phyloP scores from a whole-genome alignment of 768 basidiomycete species.

The Fomitopsis serialis region DNA sequence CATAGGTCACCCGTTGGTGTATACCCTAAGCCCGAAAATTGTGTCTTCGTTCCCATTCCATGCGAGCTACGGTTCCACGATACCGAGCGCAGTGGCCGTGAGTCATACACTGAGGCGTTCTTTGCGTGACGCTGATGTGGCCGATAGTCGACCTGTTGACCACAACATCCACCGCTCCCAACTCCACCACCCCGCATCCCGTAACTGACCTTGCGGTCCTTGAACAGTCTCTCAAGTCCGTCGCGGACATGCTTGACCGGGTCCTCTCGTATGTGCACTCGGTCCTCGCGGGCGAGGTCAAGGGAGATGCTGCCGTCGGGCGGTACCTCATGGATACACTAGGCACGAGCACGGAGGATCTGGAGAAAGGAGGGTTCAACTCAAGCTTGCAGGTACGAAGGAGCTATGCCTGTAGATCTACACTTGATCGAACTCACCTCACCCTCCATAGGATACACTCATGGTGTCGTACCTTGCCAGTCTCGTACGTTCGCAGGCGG shows the following conservation, averaged over 20 bases:
- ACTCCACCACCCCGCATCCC: slow-evolving; percentile 45
- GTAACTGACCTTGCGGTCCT: slow-evolving; percentile 71
- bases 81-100: slow-evolving; percentile 81
- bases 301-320: slow-evolving; percentile 82
- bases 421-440: neutral
- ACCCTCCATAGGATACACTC: slow-evolving; percentile 62
- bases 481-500: slow-evolving; percentile 88
- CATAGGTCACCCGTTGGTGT: slow-evolving; percentile 83
- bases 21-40: slow-evolving; percentile 88
- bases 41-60: slow-evolving; percentile 91
- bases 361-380: slow-evolving; percentile 74
- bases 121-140: neutral
- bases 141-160: slow-evolving; percentile 70
- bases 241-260: slow-evolving; percentile 77
- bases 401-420: neutral
- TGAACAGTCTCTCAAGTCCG: slow-evolving; percentile 63
- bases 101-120: slow-evolving; percentile 28
- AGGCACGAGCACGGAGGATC: slow-evolving; percentile 59
- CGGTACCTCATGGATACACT: slow-evolving; percentile 89
- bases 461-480: slow-evolving; percentile 95
- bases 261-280: slow-evolving; percentile 80
- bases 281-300: slow-evolving; percentile 70
- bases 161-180: slow-evolving; percentile 37
- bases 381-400: slow-evolving; percentile 61
- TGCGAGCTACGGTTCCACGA: slow-evolving; percentile 79